Evolutionary conservation across 352 stramenopile genomes (phyloP), one percentile per base, ranked within the genome.

Genomic region (Pythium dissimile): DNA sequence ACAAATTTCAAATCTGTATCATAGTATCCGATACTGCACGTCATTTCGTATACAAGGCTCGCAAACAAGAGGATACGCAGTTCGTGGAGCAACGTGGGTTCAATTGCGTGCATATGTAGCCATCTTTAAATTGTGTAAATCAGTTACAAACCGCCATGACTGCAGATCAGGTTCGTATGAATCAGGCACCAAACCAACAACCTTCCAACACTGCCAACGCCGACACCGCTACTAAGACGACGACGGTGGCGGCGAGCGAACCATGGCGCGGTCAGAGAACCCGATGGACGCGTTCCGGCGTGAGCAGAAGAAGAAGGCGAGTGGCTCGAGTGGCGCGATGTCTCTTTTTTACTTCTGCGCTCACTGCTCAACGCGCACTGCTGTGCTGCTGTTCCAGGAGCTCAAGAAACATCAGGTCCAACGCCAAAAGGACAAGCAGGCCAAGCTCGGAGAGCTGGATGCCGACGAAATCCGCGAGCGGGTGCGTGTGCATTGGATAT

Each of bases 261-360:
- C 30, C 8, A 88, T 91, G 79, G 75, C 64, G 45, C 81, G 79
- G 75, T 69, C 77, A 38, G 43, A 72, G 44, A 91, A 88, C 53
- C 76, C 81, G 27, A 86, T 91, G 76, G 81, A 91, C 55, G 70
- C 71, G 57, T 91, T 75, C 51, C 77, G 79, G 47, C 70, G 77
- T 43, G 81, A 89, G 59, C 79, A 91, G 69, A 91, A 91, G 75
- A 91, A 91, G 61, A 91, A 91, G 60, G 74, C 70, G 28, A 42
- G 61, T 28, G 11, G 45, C 28, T 15, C 11, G 5, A 3, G n/a
- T 41, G 16, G 23, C 18, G 35, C 20, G 4, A 11, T 31, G n/a
- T 11, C 32, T 46, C 9, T 49, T 12, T 28, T 18, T 26, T 28
- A n/a, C n/a, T 45, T 24, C 23, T 31, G n/a, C 23, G 1, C 13